Percentiles rank a stretch among this genome's conserved stretches.
Evolutionary conservation across 179 eudicot genomes (phyloP).

Genomic region (Silene coronaria): DNA sequence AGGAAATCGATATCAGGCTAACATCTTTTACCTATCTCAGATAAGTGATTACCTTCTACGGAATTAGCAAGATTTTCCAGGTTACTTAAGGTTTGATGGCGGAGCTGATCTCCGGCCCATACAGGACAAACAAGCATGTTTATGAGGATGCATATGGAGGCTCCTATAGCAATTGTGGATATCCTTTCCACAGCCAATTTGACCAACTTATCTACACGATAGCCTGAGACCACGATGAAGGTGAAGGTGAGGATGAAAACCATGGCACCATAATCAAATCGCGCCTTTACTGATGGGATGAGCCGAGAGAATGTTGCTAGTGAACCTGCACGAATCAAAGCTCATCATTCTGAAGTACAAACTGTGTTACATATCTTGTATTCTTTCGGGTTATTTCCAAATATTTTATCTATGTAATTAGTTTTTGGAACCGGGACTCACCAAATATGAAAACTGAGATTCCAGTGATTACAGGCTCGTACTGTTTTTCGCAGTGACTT

Average conservation of each 20-base stretch:
- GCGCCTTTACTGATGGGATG: slow-evolving; percentile 43
- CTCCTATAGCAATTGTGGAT: slow-evolving; percentile 38
- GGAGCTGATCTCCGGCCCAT: slow-evolving; percentile 48
- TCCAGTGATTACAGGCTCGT: slow-evolving; percentile 55
- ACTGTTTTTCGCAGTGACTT: slow-evolving; percentile 38
- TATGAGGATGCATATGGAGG: slow-evolving; percentile 37
- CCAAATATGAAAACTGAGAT: slow-evolving; percentile 51
- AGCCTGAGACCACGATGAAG: slow-evolving; percentile 42
- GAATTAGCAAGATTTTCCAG: slow-evolving; percentile 41
- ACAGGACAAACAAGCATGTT: slow-evolving; percentile 39
- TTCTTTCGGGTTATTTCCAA: neutral
- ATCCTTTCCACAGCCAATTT: slow-evolving; percentile 32
- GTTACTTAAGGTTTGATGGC: slow-evolving; percentile 29
- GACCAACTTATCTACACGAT: slow-evolving; percentile 38
- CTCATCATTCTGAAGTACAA: neutral
- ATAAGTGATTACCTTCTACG: slow-evolving; percentile 50
- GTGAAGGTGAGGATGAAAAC: slow-evolving; percentile 49
- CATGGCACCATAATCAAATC: slow-evolving; percentile 49
- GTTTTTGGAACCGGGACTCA: slow-evolving; percentile 12
- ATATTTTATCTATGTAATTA: neutral
- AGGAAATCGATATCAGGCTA: too few species aligned
- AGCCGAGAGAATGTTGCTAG: slow-evolving; percentile 45
- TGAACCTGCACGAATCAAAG: slow-evolving; percentile 31
- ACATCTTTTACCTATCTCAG: too few species aligned
- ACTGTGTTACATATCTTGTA: neutral